Percentiles rank a stretch among this genome's conserved stretches.
Conservation (phyloP, 1,284 basidiomycete genomes). For the Apiotrichum porosum region DNA sequence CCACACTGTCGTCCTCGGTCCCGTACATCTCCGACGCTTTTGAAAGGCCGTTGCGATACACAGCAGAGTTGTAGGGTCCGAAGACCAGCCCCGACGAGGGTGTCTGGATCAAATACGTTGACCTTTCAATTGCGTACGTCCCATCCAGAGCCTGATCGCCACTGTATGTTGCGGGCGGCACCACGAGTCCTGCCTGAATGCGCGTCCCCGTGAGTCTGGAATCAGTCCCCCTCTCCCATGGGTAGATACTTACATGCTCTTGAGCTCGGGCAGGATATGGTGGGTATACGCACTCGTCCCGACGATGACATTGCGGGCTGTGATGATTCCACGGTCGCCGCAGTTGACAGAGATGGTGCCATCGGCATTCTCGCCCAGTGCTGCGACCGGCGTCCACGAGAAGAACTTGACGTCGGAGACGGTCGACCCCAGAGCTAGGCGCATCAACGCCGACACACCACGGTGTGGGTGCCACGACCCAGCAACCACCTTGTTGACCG, state of each 20-base stretch:
- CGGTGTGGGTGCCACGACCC: constrained; percentile 18
- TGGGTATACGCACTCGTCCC: constrained; percentile 38
- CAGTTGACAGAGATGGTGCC: constrained; percentile 21
- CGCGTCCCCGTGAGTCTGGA: constrained; percentile 27
- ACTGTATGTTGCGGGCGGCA: constrained; percentile 18
- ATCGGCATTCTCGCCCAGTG: constrained; percentile 1
- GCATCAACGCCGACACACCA: constrained; percentile 9
- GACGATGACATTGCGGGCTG: constrained; percentile 26
- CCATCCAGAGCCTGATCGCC: constrained; percentile 13
- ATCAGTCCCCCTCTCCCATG: neutral
- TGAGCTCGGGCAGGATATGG: constrained; percentile 24
- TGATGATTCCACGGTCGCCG: constrained; percentile 20
- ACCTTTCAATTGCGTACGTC: constrained; percentile 24
- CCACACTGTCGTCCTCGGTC: constrained; percentile 14
- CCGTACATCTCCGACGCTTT: neutral
- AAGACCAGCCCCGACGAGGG: constrained; percentile 25
- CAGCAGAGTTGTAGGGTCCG: constrained; percentile 17
- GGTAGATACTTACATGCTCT: constrained; percentile 5
- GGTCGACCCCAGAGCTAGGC: constrained; percentile 1
- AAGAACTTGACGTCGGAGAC: constrained; percentile 7
- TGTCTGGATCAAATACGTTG: constrained; percentile 28
- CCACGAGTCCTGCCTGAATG: constrained; percentile 26
- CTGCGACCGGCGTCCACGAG: constrained; percentile 9
- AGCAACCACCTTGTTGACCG: neutral
- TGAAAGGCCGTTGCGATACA: no score